These are phyloP conservation scores for Trematosphaeria pertusa DNA, from an alignment of 2,329 filamentous ascomycete species.

Conservation along the genomic window DNA sequence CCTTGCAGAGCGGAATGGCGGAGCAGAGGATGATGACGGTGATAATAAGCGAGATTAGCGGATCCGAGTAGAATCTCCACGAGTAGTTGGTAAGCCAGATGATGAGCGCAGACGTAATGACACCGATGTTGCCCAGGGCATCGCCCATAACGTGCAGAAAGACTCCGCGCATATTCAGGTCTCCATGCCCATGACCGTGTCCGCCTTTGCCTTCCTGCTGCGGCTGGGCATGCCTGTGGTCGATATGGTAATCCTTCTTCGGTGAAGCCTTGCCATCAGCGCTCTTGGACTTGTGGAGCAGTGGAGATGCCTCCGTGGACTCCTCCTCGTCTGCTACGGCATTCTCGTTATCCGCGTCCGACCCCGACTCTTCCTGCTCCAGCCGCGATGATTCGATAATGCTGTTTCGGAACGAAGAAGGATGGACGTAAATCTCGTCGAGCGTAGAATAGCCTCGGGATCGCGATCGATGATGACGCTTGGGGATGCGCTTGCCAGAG, in stretches of 20 bases:
- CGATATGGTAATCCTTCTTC: constrained; percentile 59
- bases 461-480: constrained; percentile 68
- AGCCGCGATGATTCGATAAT: constrained; percentile 84
- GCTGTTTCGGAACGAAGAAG: constrained; percentile 87
- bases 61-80: constrained; percentile 88
- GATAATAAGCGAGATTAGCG: constrained; percentile 90
- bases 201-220: constrained; percentile 65
- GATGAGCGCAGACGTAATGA: constrained; percentile 80
- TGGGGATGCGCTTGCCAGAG: constrained; percentile 45
- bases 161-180: constrained; percentile 91
- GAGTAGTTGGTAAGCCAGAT: constrained; percentile 90
- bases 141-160: constrained; percentile 78
- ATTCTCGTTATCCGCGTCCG: constrained; percentile 63
- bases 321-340: constrained; percentile 51
- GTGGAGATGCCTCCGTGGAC: constrained; percentile 47
- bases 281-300: constrained; percentile 44
- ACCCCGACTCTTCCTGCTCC: constrained; percentile 59
- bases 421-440: constrained; percentile 81
- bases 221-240: constrained; percentile 83
- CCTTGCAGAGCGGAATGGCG: constrained; percentile 78
- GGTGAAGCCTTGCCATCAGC: constrained; percentile 26
- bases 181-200: constrained; percentile 72
- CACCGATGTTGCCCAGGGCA: constrained; percentile 84
- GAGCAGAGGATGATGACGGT: constrained; percentile 77
- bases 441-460: constrained; percentile 63